These are phyloP conservation scores for Postia placenta DNA, from an alignment of 768 basidiomycete species.

Conservation along the genomic window DNA sequence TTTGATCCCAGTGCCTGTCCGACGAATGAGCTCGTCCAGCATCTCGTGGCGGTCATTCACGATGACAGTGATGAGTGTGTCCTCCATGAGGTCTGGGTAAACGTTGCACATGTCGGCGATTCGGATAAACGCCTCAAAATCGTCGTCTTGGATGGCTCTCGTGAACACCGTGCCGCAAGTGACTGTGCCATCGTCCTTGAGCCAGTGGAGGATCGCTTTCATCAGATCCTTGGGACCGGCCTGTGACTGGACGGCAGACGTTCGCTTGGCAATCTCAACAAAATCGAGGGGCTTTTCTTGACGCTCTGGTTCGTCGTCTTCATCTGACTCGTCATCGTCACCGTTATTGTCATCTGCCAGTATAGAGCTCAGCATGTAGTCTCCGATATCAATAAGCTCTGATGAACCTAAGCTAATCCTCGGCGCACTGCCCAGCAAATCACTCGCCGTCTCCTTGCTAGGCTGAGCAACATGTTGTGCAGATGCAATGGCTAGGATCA, in stretches of 20 bases:
- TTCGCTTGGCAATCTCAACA: constrained; percentile 45
- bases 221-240: constrained; percentile 35
- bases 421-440: too few relatives aligned
- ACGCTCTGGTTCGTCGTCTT: constrained; percentile 35
- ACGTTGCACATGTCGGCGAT: constrained; percentile 39
- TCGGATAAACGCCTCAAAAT: constrained; percentile 46
- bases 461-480: constrained; percentile 52
- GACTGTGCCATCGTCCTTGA: constrained; percentile 3
- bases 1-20: constrained; percentile 34
- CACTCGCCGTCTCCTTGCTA: too few relatives aligned
- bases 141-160: constrained; percentile 36
- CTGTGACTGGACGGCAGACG: constrained; percentile 36
- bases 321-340: constrained; percentile 31
- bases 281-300: constrained; percentile 34
- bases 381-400: too few relatives aligned
- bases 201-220: constrained; percentile 4
- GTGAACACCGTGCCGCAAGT: constrained; percentile 20
- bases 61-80: neutral
- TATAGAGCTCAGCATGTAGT: neutral
- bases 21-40: constrained; percentile 53
- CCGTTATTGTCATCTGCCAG: constrained; percentile 10
- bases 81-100: too few relatives aligned
- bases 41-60: constrained; percentile 14
- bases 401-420: too few relatives aligned
- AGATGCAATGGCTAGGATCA: constrained; percentile 50